phyloP scores from a whole-genome alignment of 2,329 filamentous ascomycete species.

The Pleurostoma richardsiae region DNA sequence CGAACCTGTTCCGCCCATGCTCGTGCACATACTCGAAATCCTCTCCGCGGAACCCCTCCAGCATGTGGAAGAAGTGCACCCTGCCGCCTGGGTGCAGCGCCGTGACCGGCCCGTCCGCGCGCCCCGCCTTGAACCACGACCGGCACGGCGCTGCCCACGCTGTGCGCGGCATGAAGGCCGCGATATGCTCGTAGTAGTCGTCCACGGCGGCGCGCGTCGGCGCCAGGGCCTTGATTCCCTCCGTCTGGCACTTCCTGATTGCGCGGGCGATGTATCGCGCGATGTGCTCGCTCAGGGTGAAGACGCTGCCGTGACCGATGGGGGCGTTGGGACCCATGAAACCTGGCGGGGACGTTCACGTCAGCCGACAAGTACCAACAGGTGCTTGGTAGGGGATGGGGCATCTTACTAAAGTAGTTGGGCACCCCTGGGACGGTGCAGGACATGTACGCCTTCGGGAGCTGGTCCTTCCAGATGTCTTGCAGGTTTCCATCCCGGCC shows the following conservation, averaged over 20 bases:
- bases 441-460: constrained; percentile 48
- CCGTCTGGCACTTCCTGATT: constrained; percentile 43
- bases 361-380: background rate
- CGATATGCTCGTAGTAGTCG: constrained; percentile 45
- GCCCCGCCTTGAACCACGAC: constrained; percentile 47
- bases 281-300: constrained; percentile 46
- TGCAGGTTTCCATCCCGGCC: constrained; percentile 46
- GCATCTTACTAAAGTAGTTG: constrained; percentile 47
- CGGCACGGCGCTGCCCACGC: constrained; percentile 39
- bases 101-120: constrained; percentile 36
- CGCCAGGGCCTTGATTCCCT: constrained; percentile 40
- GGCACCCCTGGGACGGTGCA: constrained; percentile 45
- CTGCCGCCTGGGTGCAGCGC: constrained; percentile 46
- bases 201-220: constrained; percentile 40
- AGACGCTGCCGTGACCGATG: constrained; percentile 44
- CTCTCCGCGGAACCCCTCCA: constrained; percentile 43
- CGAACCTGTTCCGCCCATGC: constrained; percentile 35
- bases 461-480: constrained; percentile 36
- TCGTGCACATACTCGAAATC: constrained; percentile 48
- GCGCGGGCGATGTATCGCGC: constrained; percentile 44
- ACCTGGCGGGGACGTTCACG: constrained; percentile 21
- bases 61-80: constrained; percentile 48
- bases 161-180: constrained; percentile 47
- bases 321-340: constrained; percentile 49
- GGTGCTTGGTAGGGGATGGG: background rate